phyloP scores from a whole-genome alignment of 2,329 filamentous ascomycete species.

The Microcyclosporella mali region DNA sequence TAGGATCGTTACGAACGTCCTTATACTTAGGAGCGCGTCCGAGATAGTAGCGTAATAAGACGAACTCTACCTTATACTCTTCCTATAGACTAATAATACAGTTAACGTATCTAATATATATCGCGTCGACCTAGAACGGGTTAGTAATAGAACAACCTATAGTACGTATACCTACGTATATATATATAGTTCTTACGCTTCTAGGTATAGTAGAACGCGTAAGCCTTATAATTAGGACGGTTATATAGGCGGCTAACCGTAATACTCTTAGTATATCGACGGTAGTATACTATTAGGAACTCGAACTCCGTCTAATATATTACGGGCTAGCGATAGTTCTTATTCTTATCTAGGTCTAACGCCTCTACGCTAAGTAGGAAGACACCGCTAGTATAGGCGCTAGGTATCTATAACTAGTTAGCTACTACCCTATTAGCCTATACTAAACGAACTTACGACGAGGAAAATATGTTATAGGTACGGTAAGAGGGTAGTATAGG shows the following conservation, averaged over 20 bases:
- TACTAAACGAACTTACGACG: slow-evolving; percentile 2
- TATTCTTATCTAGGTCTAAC: slow-evolving; percentile 1
- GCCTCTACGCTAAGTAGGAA: slow-evolving; percentile 1
- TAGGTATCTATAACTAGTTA: slow-evolving; percentile 3
- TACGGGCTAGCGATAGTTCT: slow-evolving; percentile 12
- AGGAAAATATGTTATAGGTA: too few species aligned
- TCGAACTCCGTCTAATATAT: slow-evolving; percentile 7
- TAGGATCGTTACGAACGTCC: not conserved
- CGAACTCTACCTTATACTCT: too few species aligned
- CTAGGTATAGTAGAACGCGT: not conserved
- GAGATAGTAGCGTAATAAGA: too few species aligned
- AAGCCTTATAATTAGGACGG: slow-evolving; percentile 16
- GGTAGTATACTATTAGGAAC: slow-evolving; percentile 10
- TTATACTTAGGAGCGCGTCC: slow-evolving; percentile 1
- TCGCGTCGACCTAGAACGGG: not conserved
- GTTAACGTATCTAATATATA: too few species aligned
- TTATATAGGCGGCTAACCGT: slow-evolving; percentile 5
- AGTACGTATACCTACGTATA: not conserved
- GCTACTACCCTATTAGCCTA: not conserved
- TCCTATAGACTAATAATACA: too few species aligned
- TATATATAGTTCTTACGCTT: too few species aligned
- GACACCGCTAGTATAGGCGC: not conserved
- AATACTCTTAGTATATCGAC: not conserved
- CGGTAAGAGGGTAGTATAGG: too few species aligned
- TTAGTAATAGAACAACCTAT: too few species aligned